phyloP scores from a whole-genome alignment of 768 basidiomycete genomes.

The Collybia sp. region DNA sequence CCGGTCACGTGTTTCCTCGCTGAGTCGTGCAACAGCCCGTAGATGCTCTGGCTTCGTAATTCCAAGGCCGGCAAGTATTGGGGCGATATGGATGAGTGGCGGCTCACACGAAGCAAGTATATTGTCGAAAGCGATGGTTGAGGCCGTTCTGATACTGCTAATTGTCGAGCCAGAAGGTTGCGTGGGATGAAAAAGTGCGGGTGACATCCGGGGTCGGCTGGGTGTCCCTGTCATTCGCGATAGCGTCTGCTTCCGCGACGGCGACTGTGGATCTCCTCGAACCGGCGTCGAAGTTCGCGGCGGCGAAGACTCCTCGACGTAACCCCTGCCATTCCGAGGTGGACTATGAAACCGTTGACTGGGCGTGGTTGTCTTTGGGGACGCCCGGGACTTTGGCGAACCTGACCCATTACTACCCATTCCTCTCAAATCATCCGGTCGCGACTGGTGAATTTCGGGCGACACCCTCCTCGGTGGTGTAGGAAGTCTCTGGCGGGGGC shows the following conservation, averaged over 20 bases:
- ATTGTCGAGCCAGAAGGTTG: slow-evolving; percentile 33
- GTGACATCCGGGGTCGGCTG: slow-evolving; percentile 2
- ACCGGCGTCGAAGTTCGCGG: slow-evolving; percentile 8
- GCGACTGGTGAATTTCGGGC: slow-evolving; percentile 3
- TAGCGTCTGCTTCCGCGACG: slow-evolving; percentile 3
- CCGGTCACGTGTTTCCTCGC: slow-evolving; percentile 61
- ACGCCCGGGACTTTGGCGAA: slow-evolving; percentile 17
- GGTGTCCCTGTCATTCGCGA: slow-evolving; percentile 16
- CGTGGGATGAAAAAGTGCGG: slow-evolving; percentile 25
- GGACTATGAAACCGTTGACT: too few relatives aligned
- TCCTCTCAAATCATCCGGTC: neutral
- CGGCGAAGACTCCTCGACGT: slow-evolving; percentile 3
- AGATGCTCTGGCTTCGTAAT: slow-evolving; percentile 59
- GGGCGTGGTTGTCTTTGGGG: slow-evolving; percentile 15
- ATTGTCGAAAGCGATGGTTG: slow-evolving; percentile 39
- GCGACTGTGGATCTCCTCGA: slow-evolving; percentile 5
- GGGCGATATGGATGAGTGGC: slow-evolving; percentile 57
- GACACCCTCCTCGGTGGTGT: slow-evolving; percentile 5
- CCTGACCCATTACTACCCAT: slow-evolving; percentile 5
- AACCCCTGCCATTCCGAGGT: neutral
- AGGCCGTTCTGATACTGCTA: slow-evolving; percentile 34
- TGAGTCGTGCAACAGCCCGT: slow-evolving; percentile 53
- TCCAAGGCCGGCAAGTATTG: slow-evolving; percentile 52
- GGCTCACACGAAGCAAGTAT: slow-evolving; percentile 62
- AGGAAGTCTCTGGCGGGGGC: slow-evolving; percentile 3